A percentile compares a stretch with the other conserved stretches of the same genome.
phyloP scores from a whole-genome alignment of 768 basidiomycete genomes.

The Goffeauzyma gilvescens region DNA sequence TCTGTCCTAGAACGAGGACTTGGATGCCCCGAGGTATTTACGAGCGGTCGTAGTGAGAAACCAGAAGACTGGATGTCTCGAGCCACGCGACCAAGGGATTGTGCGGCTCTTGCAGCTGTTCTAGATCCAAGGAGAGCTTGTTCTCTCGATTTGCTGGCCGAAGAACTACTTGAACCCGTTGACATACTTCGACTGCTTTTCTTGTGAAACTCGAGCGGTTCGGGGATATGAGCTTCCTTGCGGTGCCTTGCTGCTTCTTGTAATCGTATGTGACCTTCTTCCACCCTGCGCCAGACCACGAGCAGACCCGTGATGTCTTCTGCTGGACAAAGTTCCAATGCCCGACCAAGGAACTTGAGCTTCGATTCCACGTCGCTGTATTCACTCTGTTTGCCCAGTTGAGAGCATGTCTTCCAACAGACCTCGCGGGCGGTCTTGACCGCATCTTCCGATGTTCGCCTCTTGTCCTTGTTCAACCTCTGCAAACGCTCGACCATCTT shows the following conservation, averaged over 20 bases:
- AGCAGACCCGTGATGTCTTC: slow-evolving; percentile 65
- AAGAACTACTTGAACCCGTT: slow-evolving; percentile 1
- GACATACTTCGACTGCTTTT: slow-evolving; percentile 29
- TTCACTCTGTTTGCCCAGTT: slow-evolving; percentile 64
- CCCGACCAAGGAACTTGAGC: slow-evolving; percentile 53
- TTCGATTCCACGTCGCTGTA: slow-evolving; percentile 51
- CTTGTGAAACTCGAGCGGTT: slow-evolving; percentile 33
- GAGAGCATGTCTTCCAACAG: slow-evolving; percentile 76
- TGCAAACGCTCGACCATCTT: slow-evolving; percentile 42
- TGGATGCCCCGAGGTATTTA: too few relatives aligned
- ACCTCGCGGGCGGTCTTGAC: slow-evolving; percentile 47
- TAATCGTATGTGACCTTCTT: slow-evolving; percentile 30
- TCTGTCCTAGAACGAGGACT: slow-evolving; percentile 30
- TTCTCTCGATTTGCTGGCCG: not conserved
- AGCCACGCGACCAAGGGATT: slow-evolving; percentile 13
- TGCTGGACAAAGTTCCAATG: slow-evolving; percentile 67
- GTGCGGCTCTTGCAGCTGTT: slow-evolving; percentile 24
- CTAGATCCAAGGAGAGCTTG: slow-evolving; percentile 23
- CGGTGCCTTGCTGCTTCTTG: slow-evolving; percentile 36
- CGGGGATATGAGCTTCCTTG: slow-evolving; percentile 11
- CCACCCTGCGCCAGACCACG: slow-evolving; percentile 52
- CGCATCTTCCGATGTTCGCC: slow-evolving; percentile 32
- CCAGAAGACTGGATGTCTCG: slow-evolving; percentile 1
- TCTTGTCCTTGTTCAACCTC: slow-evolving; percentile 1
- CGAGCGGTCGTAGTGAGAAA: not conserved